These are phyloP conservation scores for Citrullus colocynthis DNA, from an alignment of 306 rosid genomes.

Conservation along the genomic window DNA sequence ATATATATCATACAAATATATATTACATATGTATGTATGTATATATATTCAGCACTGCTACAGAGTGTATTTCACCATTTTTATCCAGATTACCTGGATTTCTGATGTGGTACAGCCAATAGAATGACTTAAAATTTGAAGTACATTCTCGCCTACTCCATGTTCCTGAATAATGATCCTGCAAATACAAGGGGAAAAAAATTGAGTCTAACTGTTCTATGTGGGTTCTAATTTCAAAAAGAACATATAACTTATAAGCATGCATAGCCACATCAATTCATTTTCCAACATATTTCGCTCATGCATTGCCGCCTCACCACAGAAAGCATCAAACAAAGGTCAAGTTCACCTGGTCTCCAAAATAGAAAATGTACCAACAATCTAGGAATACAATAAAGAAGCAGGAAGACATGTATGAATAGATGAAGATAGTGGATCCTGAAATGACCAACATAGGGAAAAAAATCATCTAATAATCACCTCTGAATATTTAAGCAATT, in stretches of 20 bases:
- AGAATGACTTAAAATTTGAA: slow-evolving; percentile 50
- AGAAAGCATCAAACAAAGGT: not conserved
- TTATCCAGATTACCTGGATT: slow-evolving; percentile 52
- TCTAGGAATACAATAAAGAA: not conserved
- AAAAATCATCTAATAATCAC: not conserved
- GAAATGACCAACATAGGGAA: not conserved
- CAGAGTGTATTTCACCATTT: not conserved
- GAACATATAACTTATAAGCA: not conserved
- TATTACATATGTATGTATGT: slow-evolving; percentile 7
- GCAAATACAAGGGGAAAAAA: slow-evolving; percentile 17
- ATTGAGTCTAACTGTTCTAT: not conserved
- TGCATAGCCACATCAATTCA: not conserved
- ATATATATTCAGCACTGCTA: not conserved
- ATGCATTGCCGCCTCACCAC: not conserved
- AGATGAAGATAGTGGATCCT: not conserved
- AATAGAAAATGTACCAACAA: not conserved
- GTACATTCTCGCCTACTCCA: slow-evolving; percentile 61
- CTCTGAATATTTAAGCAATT: not conserved
- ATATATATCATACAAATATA: not conserved
- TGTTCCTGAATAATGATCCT: slow-evolving; percentile 80
- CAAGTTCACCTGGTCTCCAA: not conserved
- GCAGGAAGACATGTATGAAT: not conserved
- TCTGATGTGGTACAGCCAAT: slow-evolving; percentile 59
- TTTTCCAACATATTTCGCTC: not conserved
- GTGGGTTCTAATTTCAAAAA: not conserved